Evolutionary conservation across 2,329 filamentous ascomycete genomes (phyloP).

Genomic region (Grosmannia clavigera): DNA sequence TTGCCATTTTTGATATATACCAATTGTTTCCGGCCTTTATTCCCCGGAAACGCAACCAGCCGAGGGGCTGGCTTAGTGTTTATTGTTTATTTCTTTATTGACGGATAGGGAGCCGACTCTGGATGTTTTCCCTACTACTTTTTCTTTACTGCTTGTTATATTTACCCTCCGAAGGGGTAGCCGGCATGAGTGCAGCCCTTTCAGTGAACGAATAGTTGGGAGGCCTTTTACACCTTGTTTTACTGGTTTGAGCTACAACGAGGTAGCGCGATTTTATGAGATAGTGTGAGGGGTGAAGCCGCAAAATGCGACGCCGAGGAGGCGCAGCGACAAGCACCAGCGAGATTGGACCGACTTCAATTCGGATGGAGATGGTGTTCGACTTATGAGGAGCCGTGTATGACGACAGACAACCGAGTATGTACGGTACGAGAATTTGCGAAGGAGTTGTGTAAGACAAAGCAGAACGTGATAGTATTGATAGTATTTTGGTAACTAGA

Average conservation of each 20-base stretch:
- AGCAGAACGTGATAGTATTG: no score
- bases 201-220: neutral
- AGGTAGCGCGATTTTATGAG: no score
- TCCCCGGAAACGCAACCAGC: neutral
- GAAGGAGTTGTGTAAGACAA: neutral
- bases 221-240: neutral
- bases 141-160: neutral
- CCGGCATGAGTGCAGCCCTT: neutral
- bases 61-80: neutral
- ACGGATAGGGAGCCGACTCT: neutral
- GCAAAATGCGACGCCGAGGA: no score
- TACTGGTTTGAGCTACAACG: neutral
- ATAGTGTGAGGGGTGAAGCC: no score
- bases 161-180: neutral
- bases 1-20: neutral
- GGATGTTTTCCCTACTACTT: neutral
- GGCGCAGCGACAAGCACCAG: no score
- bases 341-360: no score
- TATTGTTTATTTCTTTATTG: conserved; percentile 1
- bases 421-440: neutral
- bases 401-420: neutral
- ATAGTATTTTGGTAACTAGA: no score
- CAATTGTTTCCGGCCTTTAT: neutral
- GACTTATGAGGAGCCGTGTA: neutral
- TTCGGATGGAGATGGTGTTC: neutral